Evolutionary conservation across 371 early-diverging fungal species (phyloP).

Genomic region (Mortierella sp.): DNA sequence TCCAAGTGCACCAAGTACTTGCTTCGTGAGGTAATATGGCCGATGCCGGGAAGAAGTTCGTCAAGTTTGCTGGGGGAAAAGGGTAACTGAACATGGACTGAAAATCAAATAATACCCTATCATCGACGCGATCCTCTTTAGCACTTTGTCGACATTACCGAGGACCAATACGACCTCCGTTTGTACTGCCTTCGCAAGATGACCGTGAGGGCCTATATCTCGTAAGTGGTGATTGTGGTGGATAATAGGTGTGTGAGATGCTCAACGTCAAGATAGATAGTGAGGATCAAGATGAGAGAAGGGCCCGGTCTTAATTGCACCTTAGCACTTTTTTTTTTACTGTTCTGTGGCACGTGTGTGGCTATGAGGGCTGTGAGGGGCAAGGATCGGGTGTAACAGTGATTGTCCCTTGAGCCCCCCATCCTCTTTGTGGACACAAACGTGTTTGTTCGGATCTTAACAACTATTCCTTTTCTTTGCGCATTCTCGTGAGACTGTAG

Average conservation of each 20-base stretch:
- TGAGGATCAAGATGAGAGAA: no score
- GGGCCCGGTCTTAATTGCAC: no score
- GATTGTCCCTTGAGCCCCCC: no score
- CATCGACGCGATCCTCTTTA: no score
- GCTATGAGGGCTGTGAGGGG: no score
- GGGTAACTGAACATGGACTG: no score
- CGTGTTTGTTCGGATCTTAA: background rate
- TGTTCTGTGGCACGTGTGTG: no score
- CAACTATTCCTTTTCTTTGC: background rate
- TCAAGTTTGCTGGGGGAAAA: constrained; percentile 90
- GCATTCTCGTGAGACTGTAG: constrained; percentile 78
- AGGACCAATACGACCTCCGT: constrained; percentile 98
- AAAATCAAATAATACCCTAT: background rate
- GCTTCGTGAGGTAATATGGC: constrained; percentile 81
- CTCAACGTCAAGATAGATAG: no score
- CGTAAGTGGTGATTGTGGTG: constrained; percentile 51
- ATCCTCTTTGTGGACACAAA: no score
- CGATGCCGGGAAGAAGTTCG: constrained; percentile 86
- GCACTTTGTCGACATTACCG: constrained; percentile 82
- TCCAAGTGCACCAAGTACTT: constrained; percentile 95
- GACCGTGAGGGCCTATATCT: constrained; percentile 87
- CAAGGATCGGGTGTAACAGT: no score
- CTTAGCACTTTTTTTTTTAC: no score
- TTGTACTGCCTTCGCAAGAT: constrained; percentile 91
- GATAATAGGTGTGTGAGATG: no score